Percentiles rank a stretch among this genome's conserved stretches.
phyloP scores from a whole-genome alignment of 116 monocot species.

The Papilionanthe hybrid region DNA sequence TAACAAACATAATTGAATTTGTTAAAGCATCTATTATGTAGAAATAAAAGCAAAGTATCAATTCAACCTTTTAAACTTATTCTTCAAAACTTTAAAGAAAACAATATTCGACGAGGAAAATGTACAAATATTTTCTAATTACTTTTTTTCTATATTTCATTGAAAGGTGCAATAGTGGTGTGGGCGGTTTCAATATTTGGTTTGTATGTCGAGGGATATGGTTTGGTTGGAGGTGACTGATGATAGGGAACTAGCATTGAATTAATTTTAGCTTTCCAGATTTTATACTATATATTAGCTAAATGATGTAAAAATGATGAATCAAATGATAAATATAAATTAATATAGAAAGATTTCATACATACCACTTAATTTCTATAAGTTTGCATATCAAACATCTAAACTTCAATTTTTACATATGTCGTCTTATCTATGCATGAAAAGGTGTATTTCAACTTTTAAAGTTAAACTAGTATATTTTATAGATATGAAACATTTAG shows the following conservation, averaged over 20 bases:
- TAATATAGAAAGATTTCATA: too few relatives aligned
- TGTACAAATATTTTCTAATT: background rate
- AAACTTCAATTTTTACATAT: too few relatives aligned
- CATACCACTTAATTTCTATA: too few relatives aligned
- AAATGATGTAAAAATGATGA: conserved; percentile 7
- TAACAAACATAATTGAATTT: background rate
- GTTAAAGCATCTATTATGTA: background rate
- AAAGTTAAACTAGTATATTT: too few relatives aligned
- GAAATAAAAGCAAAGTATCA: background rate
- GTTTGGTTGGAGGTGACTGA: background rate
- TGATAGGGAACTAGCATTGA: background rate
- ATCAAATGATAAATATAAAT: conserved; percentile 2
- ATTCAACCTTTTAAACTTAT: background rate
- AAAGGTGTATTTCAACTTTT: too few relatives aligned
- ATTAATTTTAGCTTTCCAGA: background rate
- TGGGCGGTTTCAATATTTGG: background rate
- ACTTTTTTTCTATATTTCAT: background rate
- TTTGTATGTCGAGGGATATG: background rate
- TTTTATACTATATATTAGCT: background rate
- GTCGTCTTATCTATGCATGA: too few relatives aligned
- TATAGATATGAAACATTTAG: too few relatives aligned
- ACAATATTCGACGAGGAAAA: background rate
- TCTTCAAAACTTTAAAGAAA: background rate
- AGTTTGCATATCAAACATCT: too few relatives aligned
- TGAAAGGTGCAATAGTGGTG: background rate